Evolutionary conservation across 805 yeast species (phyloP), one percentile per base, ranked within the genome.

Genomic region (Jamesozyma jinghongensis): DNA sequence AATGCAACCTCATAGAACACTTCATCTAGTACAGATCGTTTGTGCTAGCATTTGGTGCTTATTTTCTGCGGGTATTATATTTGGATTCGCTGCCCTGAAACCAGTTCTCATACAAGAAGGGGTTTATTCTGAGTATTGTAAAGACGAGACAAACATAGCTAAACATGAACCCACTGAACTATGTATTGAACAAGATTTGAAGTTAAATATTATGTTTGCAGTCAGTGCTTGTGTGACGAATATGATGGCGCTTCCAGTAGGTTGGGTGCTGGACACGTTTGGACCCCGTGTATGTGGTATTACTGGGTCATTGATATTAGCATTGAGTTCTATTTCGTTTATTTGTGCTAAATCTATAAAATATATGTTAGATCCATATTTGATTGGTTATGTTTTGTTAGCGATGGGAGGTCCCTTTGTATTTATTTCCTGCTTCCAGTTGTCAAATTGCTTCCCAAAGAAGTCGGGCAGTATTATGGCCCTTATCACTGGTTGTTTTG

Each of bases 391-490:
- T 59, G 67, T 81, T 2, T 60, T 74, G 13, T 66, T 88, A 19
- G 96, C 96, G 0, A 67, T 86, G 42, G 95, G 95, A 5, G 97
- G 97, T 4, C 97, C 97, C 8, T 87, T 88, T 64, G 88, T 83
- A 17, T 88, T 85, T 58, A 87, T 90, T 43, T 81, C 94, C 14
- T 77, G 86, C 46, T 87, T 88, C 71, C 97, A 88, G 55, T 68
- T 88, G 57, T 84, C 96, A 5, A 88, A 87, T 57, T 74, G 84
- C 20, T 85, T 87, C 63, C 95, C 95, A 2, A 73, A 74, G 32
- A 76, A 75, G 52, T 81, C 94, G 3, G 96, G 96, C 0, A 71
- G 84, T 35, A 70, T 87, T 17, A 64, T 87, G 49, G 95, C 96
- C 0, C 62, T 85, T 14, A 64, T 88, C 38, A 85, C 96, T 0